phyloP scores from a whole-genome alignment of 768 basidiomycete species.

The Ramaria sp. region DNA sequence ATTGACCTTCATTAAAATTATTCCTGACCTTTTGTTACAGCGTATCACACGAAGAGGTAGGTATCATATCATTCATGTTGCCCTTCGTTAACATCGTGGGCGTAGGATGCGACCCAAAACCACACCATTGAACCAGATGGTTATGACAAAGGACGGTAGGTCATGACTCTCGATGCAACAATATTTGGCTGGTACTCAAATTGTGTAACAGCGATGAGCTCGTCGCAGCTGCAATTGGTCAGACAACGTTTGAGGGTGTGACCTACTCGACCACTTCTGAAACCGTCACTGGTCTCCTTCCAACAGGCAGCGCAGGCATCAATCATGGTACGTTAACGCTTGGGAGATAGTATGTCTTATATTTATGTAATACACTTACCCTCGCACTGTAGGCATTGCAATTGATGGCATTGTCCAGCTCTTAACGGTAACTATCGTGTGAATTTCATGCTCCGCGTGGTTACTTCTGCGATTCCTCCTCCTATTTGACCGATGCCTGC shows the following conservation, averaged over 20 bases:
- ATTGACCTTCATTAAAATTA: not conserved
- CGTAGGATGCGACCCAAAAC: slow-evolving; percentile 15
- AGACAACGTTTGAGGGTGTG: slow-evolving; percentile 30
- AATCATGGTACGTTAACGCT: slow-evolving; percentile 33
- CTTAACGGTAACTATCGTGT: slow-evolving; percentile 31
- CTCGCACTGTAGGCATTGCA: slow-evolving; percentile 35
- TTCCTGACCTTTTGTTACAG: not conserved
- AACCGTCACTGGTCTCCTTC: slow-evolving; percentile 43
- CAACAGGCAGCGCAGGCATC: slow-evolving; percentile 37
- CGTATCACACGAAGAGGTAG: slow-evolving; percentile 8
- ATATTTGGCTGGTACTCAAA: not conserved
- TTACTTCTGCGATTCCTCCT: not conserved
- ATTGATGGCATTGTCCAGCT: slow-evolving; percentile 46
- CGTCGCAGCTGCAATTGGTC: slow-evolving; percentile 29
- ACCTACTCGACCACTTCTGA: slow-evolving; percentile 34
- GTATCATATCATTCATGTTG: not conserved
- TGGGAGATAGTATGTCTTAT: too few species aligned
- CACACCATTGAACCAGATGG: slow-evolving; percentile 21
- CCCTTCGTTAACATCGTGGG: not conserved
- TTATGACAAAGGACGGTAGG: slow-evolving; percentile 23
- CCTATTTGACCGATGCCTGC: too few species aligned
- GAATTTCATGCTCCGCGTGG: not conserved
- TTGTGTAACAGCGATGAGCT: slow-evolving; percentile 24
- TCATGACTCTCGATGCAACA: not conserved
- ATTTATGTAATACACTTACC: not conserved